Evolutionary conservation across 2,329 filamentous ascomycete genomes (phyloP).

Genomic region (Hymenoscyphus salicellus): DNA sequence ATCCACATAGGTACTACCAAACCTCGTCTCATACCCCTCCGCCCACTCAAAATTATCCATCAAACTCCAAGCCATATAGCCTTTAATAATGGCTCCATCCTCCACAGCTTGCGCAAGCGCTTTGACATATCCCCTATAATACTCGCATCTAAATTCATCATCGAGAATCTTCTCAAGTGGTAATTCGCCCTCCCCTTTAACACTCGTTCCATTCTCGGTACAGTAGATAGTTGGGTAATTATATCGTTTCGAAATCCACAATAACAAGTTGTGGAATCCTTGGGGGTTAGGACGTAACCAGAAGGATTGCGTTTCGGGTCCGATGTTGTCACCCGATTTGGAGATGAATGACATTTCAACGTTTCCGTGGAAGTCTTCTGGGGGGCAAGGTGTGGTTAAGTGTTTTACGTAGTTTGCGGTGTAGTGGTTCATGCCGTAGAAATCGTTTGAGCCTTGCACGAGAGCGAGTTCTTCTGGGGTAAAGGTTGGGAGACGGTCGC

Average conservation of each 20-base stretch:
- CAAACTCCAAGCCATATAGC: constrained; percentile 83
- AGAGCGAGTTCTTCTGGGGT: constrained; percentile 68
- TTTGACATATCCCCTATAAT: constrained; percentile 73
- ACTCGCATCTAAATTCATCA: constrained; percentile 77
- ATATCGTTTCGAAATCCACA: constrained; percentile 77
- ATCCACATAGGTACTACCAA: constrained; percentile 81
- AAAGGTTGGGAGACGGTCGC: constrained; percentile 71
- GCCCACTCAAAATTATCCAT: constrained; percentile 63
- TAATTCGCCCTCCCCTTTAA: constrained; percentile 80
- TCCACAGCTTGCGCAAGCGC: constrained; percentile 72
- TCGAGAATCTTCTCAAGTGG: constrained; percentile 67
- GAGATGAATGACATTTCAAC: constrained; percentile 69
- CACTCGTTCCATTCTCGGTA: constrained; percentile 82
- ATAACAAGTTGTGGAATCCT: constrained; percentile 74
- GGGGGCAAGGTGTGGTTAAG: constrained; percentile 56
- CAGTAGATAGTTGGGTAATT: constrained; percentile 75
- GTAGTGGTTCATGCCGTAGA: constrained; percentile 95
- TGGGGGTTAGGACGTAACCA: constrained; percentile 76
- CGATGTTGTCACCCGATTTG: constrained; percentile 71
- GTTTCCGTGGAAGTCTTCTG: constrained; percentile 71
- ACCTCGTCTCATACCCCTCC: constrained; percentile 84
- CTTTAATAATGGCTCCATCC: constrained; percentile 75
- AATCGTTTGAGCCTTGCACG: constrained; percentile 85
- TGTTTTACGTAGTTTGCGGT: constrained; percentile 84
- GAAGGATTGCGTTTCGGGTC: constrained; percentile 75